These are phyloP conservation scores for Pseudogymnoascus destructans DNA, from an alignment of 2,329 filamentous ascomycete species.

Conservation along the genomic window DNA sequence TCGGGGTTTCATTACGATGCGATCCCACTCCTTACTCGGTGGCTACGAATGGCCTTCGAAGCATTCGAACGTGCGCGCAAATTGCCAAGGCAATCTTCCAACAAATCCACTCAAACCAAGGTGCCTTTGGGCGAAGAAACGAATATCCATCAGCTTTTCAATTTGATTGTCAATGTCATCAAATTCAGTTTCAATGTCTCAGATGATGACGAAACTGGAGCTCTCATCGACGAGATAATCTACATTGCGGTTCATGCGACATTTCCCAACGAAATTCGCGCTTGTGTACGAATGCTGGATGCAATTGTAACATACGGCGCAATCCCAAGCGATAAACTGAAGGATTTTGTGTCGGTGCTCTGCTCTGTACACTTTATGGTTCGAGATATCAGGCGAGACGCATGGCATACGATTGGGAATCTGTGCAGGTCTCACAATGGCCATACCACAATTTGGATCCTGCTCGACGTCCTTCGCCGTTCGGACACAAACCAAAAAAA, in stretches of 20 bases:
- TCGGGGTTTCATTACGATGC: constrained; percentile 56
- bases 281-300: constrained; percentile 56
- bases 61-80: constrained; percentile 40
- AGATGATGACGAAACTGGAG: constrained; percentile 45
- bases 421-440: constrained; percentile 63
- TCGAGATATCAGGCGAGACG: constrained; percentile 42
- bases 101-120: constrained; percentile 30
- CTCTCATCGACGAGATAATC: constrained; percentile 49
- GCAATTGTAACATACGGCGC: constrained; percentile 59
- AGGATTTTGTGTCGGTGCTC: constrained; percentile 54
- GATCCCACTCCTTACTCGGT: constrained; percentile 46
- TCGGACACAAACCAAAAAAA: constrained; percentile 33
- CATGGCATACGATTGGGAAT: constrained; percentile 59
- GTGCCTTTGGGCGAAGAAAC: constrained; percentile 40
- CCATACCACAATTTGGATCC: constrained; percentile 51
- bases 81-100: constrained; percentile 31
- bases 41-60: constrained; percentile 45
- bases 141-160: constrained; percentile 50
- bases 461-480: constrained; percentile 48
- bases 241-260: constrained; percentile 56
- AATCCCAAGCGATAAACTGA: constrained; percentile 49
- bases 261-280: constrained; percentile 48
- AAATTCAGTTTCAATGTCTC: constrained; percentile 65
- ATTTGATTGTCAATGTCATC: constrained; percentile 53
- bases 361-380: constrained; percentile 61